phyloP scores from a whole-genome alignment of 805 yeast species.

The Candida sonorensis region DNA sequence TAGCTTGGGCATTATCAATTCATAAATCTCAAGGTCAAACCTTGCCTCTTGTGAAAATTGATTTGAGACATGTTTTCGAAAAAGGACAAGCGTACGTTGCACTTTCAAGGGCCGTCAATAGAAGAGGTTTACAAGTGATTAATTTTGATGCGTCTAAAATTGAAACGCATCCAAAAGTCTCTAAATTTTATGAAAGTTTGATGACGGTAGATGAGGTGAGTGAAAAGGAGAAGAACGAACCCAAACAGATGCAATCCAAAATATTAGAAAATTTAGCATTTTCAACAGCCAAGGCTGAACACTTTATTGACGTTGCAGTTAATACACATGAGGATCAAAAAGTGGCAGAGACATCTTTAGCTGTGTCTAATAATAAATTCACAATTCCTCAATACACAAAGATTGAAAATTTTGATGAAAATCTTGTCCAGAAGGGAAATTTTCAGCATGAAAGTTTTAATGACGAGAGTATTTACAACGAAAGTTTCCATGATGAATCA shows the following conservation, averaged over 20 bases:
- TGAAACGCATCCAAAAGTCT: conserved; percentile 63
- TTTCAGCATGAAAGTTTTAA: too few relatives aligned
- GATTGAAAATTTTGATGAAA: too few relatives aligned
- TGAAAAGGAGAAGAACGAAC: neutral
- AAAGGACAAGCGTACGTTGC: conserved; percentile 96
- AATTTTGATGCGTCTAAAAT: conserved; percentile 64
- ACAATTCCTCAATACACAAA: too few relatives aligned
- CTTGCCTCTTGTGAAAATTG: conserved; percentile 61
- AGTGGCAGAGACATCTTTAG: too few relatives aligned
- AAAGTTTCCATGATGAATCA: too few relatives aligned
- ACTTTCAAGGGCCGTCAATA: conserved; percentile 71
- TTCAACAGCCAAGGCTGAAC: conserved; percentile 8
- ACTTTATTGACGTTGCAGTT: too few relatives aligned
- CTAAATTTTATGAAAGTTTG: conserved; percentile 55
- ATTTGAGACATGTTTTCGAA: conserved; percentile 60
- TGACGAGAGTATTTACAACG: too few relatives aligned
- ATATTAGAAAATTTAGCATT: conserved; percentile 8
- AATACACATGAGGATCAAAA: too few relatives aligned
- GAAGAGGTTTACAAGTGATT: conserved; percentile 76
- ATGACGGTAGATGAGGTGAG: conserved; percentile 28
- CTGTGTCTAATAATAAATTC: too few relatives aligned
- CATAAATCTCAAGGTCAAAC: conserved; percentile 90
- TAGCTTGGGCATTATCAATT: conserved; percentile 96
- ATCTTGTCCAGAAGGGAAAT: too few relatives aligned
- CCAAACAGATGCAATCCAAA: too few relatives aligned